phyloP scores from a whole-genome alignment of 495 filamentous ascomycete species.

The Podospora pseudocomata region DNA sequence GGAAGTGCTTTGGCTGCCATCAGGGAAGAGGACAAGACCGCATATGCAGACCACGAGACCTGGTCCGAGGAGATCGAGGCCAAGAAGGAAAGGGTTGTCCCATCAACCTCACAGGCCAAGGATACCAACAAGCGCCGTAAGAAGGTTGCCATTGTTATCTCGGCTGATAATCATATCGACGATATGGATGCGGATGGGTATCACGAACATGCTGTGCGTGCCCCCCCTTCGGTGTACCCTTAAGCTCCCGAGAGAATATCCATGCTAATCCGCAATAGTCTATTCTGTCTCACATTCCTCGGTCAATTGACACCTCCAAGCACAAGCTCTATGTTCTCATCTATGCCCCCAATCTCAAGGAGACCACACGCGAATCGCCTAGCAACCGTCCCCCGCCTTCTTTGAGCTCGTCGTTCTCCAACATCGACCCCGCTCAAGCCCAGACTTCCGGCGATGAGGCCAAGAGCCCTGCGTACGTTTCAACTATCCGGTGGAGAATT shows the following conservation, averaged over 20 bases:
- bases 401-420: conserved; percentile 81
- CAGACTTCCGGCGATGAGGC: conserved; percentile 63
- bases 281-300: conserved; percentile 81
- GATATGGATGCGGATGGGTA: conserved; percentile 58
- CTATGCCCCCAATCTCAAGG: conserved; percentile 76
- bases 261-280: conserved; percentile 54
- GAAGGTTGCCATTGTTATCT: conserved; percentile 80
- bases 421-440: conserved; percentile 73
- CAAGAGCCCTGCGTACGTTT: conserved; percentile 50
- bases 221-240: conserved; percentile 7
- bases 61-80: conserved; percentile 78
- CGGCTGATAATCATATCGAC: conserved; percentile 61
- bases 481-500: conserved; percentile 21
- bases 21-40: conserved; percentile 73
- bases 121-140: conserved; percentile 54
- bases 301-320: conserved; percentile 62
- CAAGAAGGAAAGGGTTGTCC: conserved; percentile 36
- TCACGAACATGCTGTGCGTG: conserved; percentile 76
- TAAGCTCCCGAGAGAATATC: not conserved
- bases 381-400: conserved; percentile 55
- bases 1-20: conserved; percentile 80
- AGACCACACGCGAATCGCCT: conserved; percentile 50
- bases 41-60: conserved; percentile 75
- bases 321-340: conserved; percentile 81
- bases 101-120: conserved; percentile 15